Conservation (phyloP, 169 alveolate genomes). For the Cystoisospora suis region DNA sequence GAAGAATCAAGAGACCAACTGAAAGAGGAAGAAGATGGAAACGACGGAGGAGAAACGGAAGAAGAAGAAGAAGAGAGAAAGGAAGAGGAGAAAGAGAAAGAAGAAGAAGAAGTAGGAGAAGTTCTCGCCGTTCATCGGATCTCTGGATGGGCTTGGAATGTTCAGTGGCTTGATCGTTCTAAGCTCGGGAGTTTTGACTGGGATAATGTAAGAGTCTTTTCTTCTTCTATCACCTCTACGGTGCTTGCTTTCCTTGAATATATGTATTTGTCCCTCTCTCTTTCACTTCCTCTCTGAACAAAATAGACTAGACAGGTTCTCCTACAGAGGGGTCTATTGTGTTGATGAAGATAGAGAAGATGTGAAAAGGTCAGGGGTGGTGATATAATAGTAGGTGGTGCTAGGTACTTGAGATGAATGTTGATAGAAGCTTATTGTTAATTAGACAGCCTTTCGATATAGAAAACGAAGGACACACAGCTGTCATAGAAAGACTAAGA, state of each 20-base stretch:
- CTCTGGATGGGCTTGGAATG: slow-evolving; percentile 1
- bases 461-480: no score
- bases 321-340: no score
- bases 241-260: background rate
- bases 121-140: background rate
- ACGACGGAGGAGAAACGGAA: background rate
- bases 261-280: background rate
- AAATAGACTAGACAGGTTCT: no score
- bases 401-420: no score
- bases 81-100: background rate
- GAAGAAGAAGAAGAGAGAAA: background rate
- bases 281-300: no score
- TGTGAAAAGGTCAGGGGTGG: no score
- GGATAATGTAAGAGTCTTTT: background rate
- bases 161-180: background rate
- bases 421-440: no score
- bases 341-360: no score
- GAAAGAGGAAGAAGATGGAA: background rate
- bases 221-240: background rate
- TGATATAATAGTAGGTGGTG: no score
- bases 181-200: slow-evolving; percentile 16
- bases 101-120: background rate
- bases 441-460: no score
- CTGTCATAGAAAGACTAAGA: no score
- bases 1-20: background rate